phyloP scores from a whole-genome alignment of 2,329 filamentous ascomycete genomes.

The Trichoderma oligosporum region DNA sequence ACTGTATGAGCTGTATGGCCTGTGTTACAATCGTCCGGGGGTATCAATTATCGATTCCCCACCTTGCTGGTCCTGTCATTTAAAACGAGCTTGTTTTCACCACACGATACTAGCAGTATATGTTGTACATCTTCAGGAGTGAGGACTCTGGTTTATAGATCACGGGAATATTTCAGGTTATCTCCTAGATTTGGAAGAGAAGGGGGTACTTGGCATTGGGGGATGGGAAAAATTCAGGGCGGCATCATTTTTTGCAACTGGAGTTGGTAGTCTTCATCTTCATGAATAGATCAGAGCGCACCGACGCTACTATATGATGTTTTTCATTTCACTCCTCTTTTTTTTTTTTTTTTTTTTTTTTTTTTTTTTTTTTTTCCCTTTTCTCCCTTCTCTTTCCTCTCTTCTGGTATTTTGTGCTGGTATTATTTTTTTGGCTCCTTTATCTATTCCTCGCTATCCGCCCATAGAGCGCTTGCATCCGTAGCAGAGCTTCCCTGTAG shows the following conservation, averaged over 20 bases:
- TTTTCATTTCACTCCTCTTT: background rate
- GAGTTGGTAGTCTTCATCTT: conserved; percentile 20
- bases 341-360: background rate
- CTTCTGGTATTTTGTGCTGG: conserved; percentile 20
- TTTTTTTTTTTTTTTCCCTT: background rate
- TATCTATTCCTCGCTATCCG: conserved; percentile 35
- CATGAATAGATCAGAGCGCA: conserved; percentile 16
- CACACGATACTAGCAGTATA: conserved; percentile 2
- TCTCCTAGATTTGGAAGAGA: conserved; percentile 6
- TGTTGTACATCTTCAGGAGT: conserved; percentile 12
- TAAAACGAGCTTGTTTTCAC: conserved; percentile 3
- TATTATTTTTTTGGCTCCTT: background rate
- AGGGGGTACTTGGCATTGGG: background rate
- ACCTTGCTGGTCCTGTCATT: conserved; percentile 3
- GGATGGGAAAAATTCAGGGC: conserved; percentile 16
- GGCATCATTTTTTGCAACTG: conserved; percentile 20
- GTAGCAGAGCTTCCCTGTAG: conserved; percentile 57
- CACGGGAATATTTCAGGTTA: conserved; percentile 14
- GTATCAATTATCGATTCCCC: background rate
- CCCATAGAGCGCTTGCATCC: conserved; percentile 66
- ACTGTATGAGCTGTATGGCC: no score
- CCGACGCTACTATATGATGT: conserved; percentile 3
- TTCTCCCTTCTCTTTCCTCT: background rate
- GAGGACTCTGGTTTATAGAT: conserved; percentile 19
- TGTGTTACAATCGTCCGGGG: background rate